Evolutionary conservation across 257 asterid species (phyloP).

Genomic region (Salvia splendens): DNA sequence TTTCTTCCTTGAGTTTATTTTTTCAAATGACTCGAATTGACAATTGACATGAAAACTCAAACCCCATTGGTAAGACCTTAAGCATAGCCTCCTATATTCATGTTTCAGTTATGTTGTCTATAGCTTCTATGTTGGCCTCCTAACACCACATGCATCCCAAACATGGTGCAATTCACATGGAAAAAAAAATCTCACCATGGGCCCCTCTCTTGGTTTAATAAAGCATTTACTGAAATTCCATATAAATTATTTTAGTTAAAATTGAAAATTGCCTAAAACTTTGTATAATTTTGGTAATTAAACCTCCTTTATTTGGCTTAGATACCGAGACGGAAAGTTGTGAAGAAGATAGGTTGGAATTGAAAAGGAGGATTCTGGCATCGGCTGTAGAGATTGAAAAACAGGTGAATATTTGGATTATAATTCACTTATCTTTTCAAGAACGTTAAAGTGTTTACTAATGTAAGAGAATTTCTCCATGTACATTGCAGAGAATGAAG

Average conservation of each 20-base stretch:
- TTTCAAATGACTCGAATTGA: too few species aligned
- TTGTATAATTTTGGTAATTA: background rate
- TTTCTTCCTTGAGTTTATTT: too few species aligned
- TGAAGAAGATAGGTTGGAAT: conserved; percentile 59
- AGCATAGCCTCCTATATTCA: too few species aligned
- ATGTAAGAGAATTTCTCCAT: conserved; percentile 20
- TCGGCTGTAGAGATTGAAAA: conserved; percentile 78
- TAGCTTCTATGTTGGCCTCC: too few species aligned
- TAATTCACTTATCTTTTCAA: conserved; percentile 13
- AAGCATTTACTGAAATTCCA: too few species aligned
- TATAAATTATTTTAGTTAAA: background rate
- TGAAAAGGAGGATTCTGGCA: conserved; percentile 79
- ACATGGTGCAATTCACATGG: too few species aligned
- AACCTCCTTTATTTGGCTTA: conserved; percentile 35
- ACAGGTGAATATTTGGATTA: conserved; percentile 53
- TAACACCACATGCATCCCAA: too few species aligned
- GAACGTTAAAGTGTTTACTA: conserved; percentile 13
- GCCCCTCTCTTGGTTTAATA: too few species aligned
- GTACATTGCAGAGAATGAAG: conserved; percentile 78
- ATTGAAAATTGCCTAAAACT: background rate
- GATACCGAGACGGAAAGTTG: conserved; percentile 71
- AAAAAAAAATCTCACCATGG: too few species aligned
- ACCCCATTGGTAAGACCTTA: too few species aligned
- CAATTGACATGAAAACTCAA: too few species aligned
- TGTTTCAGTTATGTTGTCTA: too few species aligned